Evolutionary conservation across 345 rosid species (phyloP).

Genomic region (Camelina laxa): DNA sequence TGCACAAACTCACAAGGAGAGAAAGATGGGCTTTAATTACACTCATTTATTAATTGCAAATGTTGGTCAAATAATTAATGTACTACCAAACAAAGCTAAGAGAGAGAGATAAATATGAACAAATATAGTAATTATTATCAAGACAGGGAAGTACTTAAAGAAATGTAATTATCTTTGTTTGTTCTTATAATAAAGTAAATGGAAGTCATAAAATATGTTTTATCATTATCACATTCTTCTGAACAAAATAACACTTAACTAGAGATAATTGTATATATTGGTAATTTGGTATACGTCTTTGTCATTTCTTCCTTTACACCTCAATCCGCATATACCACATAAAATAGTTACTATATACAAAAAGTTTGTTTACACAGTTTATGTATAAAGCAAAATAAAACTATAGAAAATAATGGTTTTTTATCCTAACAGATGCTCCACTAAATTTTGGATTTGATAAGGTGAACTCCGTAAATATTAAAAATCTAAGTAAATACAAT

Average conservation of each 20-base stretch:
- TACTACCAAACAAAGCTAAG: constrained; percentile 40
- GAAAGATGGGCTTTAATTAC: constrained; percentile 41
- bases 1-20: constrained; percentile 42
- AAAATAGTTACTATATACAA: background rate
- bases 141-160: constrained; percentile 21
- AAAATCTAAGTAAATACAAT: background rate
- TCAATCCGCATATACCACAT: constrained; percentile 21
- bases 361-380: background rate
- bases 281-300: constrained; percentile 56
- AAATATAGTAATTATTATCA: constrained; percentile 8
- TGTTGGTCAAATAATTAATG: constrained; percentile 44
- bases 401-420: background rate
- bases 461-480: background rate
- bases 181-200: constrained; percentile 34
- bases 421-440: background rate
- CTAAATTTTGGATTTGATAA: background rate
- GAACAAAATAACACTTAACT: background rate
- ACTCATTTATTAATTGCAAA: constrained; percentile 34
- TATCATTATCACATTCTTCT: constrained; percentile 27
- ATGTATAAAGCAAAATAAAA: background rate
- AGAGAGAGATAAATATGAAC: background rate
- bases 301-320: constrained; percentile 46
- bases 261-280: constrained; percentile 32
- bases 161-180: constrained; percentile 32
- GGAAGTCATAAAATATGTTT: constrained; percentile 25